Percentiles rank a stretch among this genome's conserved stretches.
These are phyloP conservation scores for Truncatella angustata DNA, from an alignment of 2,329 filamentous ascomycete genomes.

Conservation along the genomic window DNA sequence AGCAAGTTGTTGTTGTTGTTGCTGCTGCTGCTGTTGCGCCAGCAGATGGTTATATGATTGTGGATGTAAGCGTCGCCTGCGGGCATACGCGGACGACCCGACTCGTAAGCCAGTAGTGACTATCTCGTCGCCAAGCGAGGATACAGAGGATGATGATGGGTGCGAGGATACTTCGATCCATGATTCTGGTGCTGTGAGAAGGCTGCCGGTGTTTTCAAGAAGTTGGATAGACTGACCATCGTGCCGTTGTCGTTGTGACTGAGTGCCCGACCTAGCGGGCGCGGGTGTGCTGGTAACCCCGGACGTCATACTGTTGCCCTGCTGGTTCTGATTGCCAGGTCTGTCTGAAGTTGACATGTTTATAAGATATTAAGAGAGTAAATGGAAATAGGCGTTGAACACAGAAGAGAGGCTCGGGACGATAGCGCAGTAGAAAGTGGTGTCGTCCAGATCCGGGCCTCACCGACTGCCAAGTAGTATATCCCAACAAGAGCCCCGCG, in stretches of 20 bases:
- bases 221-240: conserved; percentile 19
- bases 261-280: conserved; percentile 14
- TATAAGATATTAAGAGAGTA: neutral
- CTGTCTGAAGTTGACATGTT: conserved; percentile 12
- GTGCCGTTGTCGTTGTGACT: conserved; percentile 21
- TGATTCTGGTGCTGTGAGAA: conserved; percentile 63
- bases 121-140: conserved; percentile 82
- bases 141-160: conserved; percentile 89
- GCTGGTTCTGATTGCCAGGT: conserved; percentile 21
- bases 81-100: conserved; percentile 56
- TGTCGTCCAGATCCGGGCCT: neutral
- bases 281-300: conserved; percentile 15
- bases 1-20: conserved; percentile 23
- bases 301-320: conserved; percentile 17
- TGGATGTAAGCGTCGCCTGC: conserved; percentile 49
- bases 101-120: conserved; percentile 85
- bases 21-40: conserved; percentile 30
- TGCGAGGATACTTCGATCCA: conserved; percentile 95
- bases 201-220: conserved; percentile 7
- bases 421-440: conserved; percentile 1
- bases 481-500: conserved; percentile 4
- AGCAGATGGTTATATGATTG: conserved; percentile 21
- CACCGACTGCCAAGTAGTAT: conserved; percentile 5
- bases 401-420: neutral
- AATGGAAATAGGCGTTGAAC: neutral